Conservation (phyloP, 1,284 basidiomycete species). For the Rhizoctonia solani region DNA sequence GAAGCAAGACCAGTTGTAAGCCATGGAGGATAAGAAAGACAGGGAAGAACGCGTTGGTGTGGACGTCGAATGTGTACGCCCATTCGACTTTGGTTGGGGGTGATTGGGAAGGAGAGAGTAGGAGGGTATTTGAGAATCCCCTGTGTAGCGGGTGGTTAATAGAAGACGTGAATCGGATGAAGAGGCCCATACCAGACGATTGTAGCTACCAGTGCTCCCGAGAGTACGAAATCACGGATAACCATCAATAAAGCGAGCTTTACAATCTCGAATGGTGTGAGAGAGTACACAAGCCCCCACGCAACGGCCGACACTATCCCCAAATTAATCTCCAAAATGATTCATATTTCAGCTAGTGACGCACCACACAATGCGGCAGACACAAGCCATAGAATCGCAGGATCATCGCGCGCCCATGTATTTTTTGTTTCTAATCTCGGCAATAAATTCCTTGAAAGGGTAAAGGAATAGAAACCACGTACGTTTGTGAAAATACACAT, state of each 20-base stretch:
- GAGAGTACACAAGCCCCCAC: constrained; percentile 85
- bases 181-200: constrained; percentile 78
- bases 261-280: constrained; percentile 59
- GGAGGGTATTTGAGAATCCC: constrained; percentile 70
- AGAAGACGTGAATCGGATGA: not conserved
- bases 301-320: constrained; percentile 69
- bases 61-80: constrained; percentile 93
- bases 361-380: constrained; percentile 73
- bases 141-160: constrained; percentile 45
- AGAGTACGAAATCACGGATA: constrained; percentile 80
- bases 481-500: constrained; percentile 93
- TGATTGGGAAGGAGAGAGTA: constrained; percentile 73
- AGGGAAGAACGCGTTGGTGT: constrained; percentile 94
- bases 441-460: too few relatives aligned
- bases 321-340: not conserved
- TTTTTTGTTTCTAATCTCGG: constrained; percentile 99
- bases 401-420: constrained; percentile 94
- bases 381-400: constrained; percentile 86
- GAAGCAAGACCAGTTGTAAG: constrained; percentile 80
- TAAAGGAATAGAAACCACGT: too few relatives aligned
- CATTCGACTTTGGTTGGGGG: constrained; percentile 80
- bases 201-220: constrained; percentile 73
- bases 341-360: constrained; percentile 41
- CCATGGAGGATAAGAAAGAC: constrained; percentile 86
- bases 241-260: constrained; percentile 79